Evolutionary conservation across 306 rosid genomes (phyloP).

Genomic region (Casuarina cunninghamiana): DNA sequence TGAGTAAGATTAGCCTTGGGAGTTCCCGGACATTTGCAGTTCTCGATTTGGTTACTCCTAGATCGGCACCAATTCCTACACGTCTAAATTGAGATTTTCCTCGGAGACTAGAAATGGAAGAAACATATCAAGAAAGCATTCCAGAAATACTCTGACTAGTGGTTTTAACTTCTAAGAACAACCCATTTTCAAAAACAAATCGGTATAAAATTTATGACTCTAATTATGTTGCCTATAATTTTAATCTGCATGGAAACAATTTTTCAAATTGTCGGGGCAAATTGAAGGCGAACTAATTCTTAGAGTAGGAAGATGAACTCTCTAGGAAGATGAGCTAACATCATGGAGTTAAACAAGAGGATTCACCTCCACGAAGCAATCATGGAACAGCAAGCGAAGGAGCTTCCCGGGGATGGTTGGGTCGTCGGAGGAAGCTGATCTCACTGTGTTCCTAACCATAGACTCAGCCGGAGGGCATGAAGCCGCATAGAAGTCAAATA

Average conservation of each 20-base stretch:
- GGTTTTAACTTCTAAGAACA: background rate
- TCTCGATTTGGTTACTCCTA: background rate
- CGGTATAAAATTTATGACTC: too few relatives aligned
- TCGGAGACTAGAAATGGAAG: background rate
- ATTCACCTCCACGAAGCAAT: slow-evolving; percentile 87
- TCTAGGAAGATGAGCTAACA: too few relatives aligned
- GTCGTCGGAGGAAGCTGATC: slow-evolving; percentile 62
- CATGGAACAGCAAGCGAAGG: slow-evolving; percentile 89
- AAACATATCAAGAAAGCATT: background rate
- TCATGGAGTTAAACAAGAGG: background rate
- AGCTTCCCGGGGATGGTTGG: slow-evolving; percentile 87
- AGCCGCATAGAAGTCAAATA: slow-evolving; percentile 63
- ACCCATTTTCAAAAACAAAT: background rate
- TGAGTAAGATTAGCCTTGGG: too few relatives aligned
- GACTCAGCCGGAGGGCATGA: slow-evolving; percentile 83
- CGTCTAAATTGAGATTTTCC: too few relatives aligned
- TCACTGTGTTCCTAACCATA: slow-evolving; percentile 56
- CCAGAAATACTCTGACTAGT: background rate
- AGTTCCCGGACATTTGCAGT: too few relatives aligned
- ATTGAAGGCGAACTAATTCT: too few relatives aligned
- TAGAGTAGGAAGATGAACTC: too few relatives aligned
- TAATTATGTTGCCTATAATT: too few relatives aligned
- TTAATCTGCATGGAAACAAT: too few relatives aligned
- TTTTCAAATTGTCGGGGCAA: too few relatives aligned
- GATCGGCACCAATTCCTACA: background rate